These are phyloP conservation scores for Xanthoconium separans DNA, from an alignment of 1,284 basidiomycete genomes.

Conservation along the genomic window DNA sequence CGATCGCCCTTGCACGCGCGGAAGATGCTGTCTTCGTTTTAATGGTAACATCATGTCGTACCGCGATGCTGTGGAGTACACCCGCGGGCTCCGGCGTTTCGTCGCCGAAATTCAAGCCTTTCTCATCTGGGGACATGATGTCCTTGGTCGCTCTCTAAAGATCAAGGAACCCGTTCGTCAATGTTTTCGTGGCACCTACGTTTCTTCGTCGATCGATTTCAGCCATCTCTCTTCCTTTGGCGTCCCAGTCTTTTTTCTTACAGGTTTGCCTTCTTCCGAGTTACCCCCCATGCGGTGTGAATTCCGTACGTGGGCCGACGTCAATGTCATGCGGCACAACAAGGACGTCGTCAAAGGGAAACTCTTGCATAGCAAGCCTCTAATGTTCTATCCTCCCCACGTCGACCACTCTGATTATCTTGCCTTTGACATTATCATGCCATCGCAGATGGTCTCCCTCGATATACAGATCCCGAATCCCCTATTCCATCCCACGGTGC, in stretches of 20 bases:
- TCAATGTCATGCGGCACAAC: not conserved
- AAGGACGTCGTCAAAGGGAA: not conserved
- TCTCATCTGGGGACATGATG: not conserved
- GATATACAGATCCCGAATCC: not conserved
- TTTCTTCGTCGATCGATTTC: not conserved
- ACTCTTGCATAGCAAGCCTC: not conserved
- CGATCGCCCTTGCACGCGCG: not conserved
- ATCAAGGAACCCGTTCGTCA: not conserved
- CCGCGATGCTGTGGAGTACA: slow-evolving; percentile 8
- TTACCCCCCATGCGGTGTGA: not conserved
- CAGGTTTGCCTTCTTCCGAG: not conserved
- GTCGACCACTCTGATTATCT: not conserved
- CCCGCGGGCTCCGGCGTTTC: not conserved
- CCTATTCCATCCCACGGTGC: not conserved
- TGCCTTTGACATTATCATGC: not conserved
- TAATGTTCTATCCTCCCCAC: not conserved
- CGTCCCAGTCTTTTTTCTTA: slow-evolving; percentile 4
- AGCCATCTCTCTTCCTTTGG: not conserved
- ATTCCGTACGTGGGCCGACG: not conserved
- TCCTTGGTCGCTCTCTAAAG: not conserved
- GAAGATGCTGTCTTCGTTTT: slow-evolving; percentile 1
- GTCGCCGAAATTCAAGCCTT: slow-evolving; percentile 5
- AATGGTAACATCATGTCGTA: slow-evolving; percentile 5
- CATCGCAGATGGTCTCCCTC: not conserved
- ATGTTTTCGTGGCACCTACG: slow-evolving; percentile 4